Base-by-base conservation (phyloP, 192 early-diverging fungal species). In the Gamsiella multidivaricata region DNA sequence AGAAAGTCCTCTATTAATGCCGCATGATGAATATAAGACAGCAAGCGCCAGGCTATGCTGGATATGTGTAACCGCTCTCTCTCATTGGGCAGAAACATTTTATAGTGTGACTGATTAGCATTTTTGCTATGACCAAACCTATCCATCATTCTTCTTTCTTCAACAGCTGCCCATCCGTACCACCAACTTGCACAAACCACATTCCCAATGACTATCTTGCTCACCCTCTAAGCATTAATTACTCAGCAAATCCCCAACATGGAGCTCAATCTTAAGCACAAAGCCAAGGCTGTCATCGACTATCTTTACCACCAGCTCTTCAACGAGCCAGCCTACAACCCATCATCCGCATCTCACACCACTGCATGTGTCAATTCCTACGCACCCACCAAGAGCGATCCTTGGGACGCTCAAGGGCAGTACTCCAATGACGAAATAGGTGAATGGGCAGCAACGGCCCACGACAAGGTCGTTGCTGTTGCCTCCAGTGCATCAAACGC, bases 291-390 rank as follows among this genome's bases (percentile, higher is more conserved):
- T 29, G 54, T 37, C 32, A 46, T 78, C 39, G 55, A 78, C 54
- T 46, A 52, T 3, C 65, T 78, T 7, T 69, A 78, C 55, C 34
- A 33, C n/a, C 52, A 34, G 46, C 61, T 78, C 46, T 78, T 78
- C 29, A 39, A 69, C 18, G 26, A 50, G 11, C 32, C 61, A 15
- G 10, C 50, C 25, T 53, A 46, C 33, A 18, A 29, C 31, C 23
- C 25, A 23, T 39, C 29, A 3, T 29, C 23, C 20, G 37, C 20
- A 39, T 46, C 34, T 23, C 3, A 22, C 12, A 37, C 49, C 12
- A 51, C 45, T 26, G 65, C 54, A 7, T 58, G 66, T 52, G 28
- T 65, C 55, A 65, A 65, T 11, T 14, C 41, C 15, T 64, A 50
- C 33, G 18, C 33, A 31, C 25, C 46, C 18, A 22, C 33, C n/a